phyloP scores from a whole-genome alignment of 1,284 basidiomycete species.

The Lentinus polychrous region DNA sequence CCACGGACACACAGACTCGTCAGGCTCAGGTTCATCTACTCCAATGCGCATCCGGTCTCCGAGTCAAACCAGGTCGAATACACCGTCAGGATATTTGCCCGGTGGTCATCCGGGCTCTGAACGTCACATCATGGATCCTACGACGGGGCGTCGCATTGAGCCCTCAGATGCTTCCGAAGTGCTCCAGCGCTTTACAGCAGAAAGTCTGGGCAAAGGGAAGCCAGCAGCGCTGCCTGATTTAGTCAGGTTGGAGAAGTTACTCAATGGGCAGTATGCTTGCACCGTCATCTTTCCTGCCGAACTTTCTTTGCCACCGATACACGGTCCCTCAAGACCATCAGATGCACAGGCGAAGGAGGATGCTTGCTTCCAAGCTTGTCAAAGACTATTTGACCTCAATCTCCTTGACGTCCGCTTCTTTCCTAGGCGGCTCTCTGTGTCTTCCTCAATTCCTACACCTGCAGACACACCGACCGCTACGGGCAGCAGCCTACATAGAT shows the following conservation, averaged over 20 bases:
- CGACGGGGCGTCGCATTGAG: conserved; percentile 7
- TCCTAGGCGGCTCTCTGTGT: conserved; percentile 22
- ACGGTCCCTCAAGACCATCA: conserved; percentile 31
- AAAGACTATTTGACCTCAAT: conserved; percentile 40
- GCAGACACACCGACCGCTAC: conserved; percentile 13
- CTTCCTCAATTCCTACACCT: conserved; percentile 4
- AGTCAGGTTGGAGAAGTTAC: neutral
- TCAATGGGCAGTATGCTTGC: neutral
- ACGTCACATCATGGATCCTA: conserved; percentile 5
- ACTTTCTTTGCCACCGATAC: neutral
- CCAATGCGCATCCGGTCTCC: too few relatives aligned
- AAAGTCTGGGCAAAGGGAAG: neutral
- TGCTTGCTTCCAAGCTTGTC: conserved; percentile 41
- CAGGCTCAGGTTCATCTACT: too few relatives aligned
- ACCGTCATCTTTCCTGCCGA: conserved; percentile 1
- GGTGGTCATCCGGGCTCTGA: too few relatives aligned
- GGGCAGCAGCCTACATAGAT: conserved; percentile 23
- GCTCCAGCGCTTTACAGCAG: neutral
- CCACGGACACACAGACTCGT: too few relatives aligned
- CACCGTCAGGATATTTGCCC: conserved; percentile 31
- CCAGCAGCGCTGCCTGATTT: neutral
- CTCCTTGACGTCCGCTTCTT: conserved; percentile 46
- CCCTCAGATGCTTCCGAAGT: conserved; percentile 1
- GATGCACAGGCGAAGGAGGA: conserved; percentile 37
- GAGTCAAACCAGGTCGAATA: conserved; percentile 26